Percentiles rank a stretch among this genome's conserved stretches.
These are phyloP conservation scores for Neofusicoccum laricinum DNA, from an alignment of 2,329 filamentous ascomycete genomes.

Conservation along the genomic window DNA sequence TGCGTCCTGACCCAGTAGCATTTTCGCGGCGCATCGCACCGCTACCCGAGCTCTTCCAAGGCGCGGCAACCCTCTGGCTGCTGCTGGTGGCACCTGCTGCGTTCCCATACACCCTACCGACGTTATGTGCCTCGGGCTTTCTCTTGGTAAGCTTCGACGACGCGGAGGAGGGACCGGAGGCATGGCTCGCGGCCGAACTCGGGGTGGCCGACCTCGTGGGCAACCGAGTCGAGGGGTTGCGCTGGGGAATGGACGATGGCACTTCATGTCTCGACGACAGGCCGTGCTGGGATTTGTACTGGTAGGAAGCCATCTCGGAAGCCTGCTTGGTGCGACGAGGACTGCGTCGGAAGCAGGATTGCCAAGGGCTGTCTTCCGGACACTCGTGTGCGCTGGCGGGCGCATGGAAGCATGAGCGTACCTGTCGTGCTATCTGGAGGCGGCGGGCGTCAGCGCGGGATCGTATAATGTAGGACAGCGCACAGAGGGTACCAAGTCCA, in stretches of 20 bases:
- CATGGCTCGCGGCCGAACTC: conserved; percentile 19
- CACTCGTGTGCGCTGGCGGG: conserved; percentile 30
- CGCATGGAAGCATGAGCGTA: conserved; percentile 38
- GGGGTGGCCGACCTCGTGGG: conserved; percentile 37
- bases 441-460: not conserved
- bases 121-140: conserved; percentile 23
- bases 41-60: conserved; percentile 9
- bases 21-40: conserved; percentile 17
- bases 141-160: conserved; percentile 24
- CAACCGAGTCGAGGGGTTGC: conserved; percentile 32
- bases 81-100: conserved; percentile 13
- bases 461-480: conserved; percentile 13
- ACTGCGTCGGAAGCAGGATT: conserved; percentile 25
- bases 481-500: conserved; percentile 11
- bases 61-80: conserved; percentile 11
- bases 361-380: conserved; percentile 29
- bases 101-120: conserved; percentile 18
- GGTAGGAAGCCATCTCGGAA: conserved; percentile 37
- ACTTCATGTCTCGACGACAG: conserved; percentile 33
- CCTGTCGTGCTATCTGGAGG: conserved; percentile 16
- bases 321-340: conserved; percentile 33
- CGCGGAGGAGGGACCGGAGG: conserved; percentile 3
- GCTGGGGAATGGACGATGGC: conserved; percentile 24
- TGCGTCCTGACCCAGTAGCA: conserved; percentile 14
- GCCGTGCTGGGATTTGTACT: conserved; percentile 37